Evolutionary conservation across 495 filamentous ascomycete species (phyloP).

Genomic region (Cairneyella variabilis): DNA sequence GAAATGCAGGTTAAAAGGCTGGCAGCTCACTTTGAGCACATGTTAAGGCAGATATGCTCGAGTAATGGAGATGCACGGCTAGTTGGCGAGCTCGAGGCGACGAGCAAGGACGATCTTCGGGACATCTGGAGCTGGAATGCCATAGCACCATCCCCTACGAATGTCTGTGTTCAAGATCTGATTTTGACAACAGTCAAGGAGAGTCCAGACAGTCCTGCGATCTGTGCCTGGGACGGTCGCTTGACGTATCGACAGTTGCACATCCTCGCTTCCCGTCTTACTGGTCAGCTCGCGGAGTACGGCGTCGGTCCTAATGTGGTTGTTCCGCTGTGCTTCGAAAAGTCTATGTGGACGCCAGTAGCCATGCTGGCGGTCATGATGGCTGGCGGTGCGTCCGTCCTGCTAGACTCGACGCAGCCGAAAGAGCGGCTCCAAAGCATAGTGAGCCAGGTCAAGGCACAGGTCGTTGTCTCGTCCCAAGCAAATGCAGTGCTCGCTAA

Average conservation of each 20-base stretch:
- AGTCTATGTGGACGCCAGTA: slow-evolving; percentile 40
- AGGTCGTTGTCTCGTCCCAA: not conserved
- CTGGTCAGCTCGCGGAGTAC: slow-evolving; percentile 1
- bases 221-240: slow-evolving; percentile 32
- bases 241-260: slow-evolving; percentile 28
- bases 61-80: not conserved
- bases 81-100: not conserved
- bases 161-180: not conserved
- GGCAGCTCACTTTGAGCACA: not conserved
- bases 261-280: not conserved
- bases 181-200: not conserved
- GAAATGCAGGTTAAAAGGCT: not conserved
- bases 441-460: not conserved
- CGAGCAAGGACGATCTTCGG: not conserved
- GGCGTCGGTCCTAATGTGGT: not conserved
- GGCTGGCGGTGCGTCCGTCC: slow-evolving; percentile 41
- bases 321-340: slow-evolving; percentile 33
- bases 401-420: slow-evolving; percentile 34
- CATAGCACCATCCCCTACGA: not conserved
- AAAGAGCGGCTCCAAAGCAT: not conserved
- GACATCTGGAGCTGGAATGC: not conserved
- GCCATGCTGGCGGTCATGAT: slow-evolving; percentile 43
- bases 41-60: not conserved
- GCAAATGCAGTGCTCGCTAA: too few relatives aligned
- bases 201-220: not conserved